A percentile compares a stretch with the other conserved stretches of the same genome.
Conservation (phyloP, 2,329 filamentous ascomycete genomes). For the Claviceps humidiphila region DNA sequence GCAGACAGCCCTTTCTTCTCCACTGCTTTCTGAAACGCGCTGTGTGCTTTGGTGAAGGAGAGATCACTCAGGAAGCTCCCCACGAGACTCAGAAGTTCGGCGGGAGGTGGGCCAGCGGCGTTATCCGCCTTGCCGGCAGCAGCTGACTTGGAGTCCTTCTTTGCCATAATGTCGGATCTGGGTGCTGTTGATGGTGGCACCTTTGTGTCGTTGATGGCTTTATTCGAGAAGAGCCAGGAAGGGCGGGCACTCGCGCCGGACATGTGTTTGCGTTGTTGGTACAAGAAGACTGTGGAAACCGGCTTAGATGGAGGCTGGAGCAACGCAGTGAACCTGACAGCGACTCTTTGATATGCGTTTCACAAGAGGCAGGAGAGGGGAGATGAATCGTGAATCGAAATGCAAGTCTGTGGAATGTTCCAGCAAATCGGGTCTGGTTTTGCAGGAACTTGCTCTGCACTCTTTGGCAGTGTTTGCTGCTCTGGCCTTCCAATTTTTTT, state of each 20-base stretch:
- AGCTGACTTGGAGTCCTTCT: constrained; percentile 16
- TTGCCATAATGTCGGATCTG: constrained; percentile 20
- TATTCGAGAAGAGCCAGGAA: constrained; percentile 31
- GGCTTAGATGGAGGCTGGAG: no score
- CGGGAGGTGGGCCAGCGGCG: constrained; percentile 32
- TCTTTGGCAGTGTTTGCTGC: no score
- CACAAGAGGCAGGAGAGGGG: not conserved
- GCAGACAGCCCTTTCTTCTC: constrained; percentile 36
- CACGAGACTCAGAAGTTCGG: constrained; percentile 53
- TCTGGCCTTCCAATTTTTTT: not conserved
- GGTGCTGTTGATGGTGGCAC: not conserved
- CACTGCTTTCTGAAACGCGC: constrained; percentile 50
- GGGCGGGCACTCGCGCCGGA: constrained; percentile 20
- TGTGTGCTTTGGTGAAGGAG: constrained; percentile 48
- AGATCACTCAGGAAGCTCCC: constrained; percentile 53
- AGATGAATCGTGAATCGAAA: not conserved
- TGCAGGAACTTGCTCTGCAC: no score
- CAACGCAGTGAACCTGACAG: not conserved
- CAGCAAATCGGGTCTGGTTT: no score
- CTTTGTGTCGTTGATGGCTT: constrained; percentile 12
- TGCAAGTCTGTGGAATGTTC: no score
- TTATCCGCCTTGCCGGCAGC: constrained; percentile 11
- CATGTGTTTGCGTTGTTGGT: constrained; percentile 14
- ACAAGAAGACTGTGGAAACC: no score
- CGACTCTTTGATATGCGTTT: not conserved